phyloP scores from a whole-genome alignment of 2,329 filamentous ascomycete genomes.

The Nemania diffusa region DNA sequence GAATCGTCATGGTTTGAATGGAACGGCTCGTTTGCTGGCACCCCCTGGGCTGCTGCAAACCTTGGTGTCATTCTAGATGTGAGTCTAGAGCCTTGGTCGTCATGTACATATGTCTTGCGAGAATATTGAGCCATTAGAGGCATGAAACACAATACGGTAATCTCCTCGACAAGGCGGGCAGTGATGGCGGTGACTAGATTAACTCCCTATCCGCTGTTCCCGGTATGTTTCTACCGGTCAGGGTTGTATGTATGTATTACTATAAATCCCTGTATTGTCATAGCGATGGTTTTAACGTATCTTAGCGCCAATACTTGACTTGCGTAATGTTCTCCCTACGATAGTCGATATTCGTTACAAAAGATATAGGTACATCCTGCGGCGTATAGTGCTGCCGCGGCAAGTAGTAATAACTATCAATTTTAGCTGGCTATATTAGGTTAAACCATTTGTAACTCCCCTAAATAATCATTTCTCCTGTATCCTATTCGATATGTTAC shows the following conservation, averaged over 20 bases:
- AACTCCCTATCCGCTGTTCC: background rate
- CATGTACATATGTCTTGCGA: background rate
- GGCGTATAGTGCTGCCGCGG: background rate
- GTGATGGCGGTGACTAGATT: background rate
- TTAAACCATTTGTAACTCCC: background rate
- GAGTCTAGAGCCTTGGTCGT: background rate
- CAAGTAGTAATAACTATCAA: too few relatives aligned
- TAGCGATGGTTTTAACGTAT: slow-evolving; percentile 6
- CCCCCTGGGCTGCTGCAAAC: background rate
- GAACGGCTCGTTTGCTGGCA: background rate
- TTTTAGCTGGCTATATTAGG: background rate
- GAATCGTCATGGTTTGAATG: background rate
- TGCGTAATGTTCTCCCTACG: background rate
- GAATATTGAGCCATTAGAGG: background rate
- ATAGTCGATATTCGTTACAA: background rate
- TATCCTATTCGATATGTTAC: background rate
- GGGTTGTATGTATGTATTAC: background rate
- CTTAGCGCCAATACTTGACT: slow-evolving; percentile 1
- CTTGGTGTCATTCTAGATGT: background rate
- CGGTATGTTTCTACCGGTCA: slow-evolving; percentile 9
- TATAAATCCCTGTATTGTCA: slow-evolving; percentile 16
- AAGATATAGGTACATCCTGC: background rate
- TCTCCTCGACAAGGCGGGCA: background rate
- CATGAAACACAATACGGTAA: background rate
- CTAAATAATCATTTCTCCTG: background rate